Conservation (phyloP, 495 filamentous ascomycete species). For the Trypethelium eluteriae region DNA sequence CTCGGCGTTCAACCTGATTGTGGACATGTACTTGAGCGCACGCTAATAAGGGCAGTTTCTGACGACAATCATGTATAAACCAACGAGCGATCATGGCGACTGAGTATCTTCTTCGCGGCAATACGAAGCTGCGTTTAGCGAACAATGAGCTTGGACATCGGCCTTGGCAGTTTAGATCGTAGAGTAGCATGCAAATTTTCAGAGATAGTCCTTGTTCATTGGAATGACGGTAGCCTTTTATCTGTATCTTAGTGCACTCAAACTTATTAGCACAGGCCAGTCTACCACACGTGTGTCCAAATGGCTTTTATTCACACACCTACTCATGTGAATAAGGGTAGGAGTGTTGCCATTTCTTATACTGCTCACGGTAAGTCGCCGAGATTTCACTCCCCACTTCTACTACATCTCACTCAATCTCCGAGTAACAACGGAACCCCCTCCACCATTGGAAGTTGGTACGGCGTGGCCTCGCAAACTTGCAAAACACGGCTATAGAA, state of each 20-base stretch:
- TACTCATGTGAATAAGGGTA: too few species aligned
- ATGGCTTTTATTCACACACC: too few species aligned
- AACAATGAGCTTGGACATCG: background rate
- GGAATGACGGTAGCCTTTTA: background rate
- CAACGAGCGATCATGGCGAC: slow-evolving; percentile 44
- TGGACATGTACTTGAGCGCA: slow-evolving; percentile 10
- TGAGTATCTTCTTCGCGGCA: background rate
- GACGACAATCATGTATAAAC: slow-evolving; percentile 96
- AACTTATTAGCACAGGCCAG: too few species aligned
- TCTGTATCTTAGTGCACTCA: background rate
- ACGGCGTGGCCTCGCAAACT: too few species aligned
- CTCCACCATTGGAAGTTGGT: too few species aligned
- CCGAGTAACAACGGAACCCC: too few species aligned
- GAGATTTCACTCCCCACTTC: too few species aligned
- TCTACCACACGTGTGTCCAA: too few species aligned
- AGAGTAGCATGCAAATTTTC: background rate
- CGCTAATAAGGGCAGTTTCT: slow-evolving; percentile 59
- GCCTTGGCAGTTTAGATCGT: background rate
- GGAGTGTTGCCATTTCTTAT: too few species aligned
- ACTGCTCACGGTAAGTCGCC: too few species aligned
- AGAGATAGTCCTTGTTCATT: background rate
- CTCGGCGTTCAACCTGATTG: slow-evolving; percentile 9
- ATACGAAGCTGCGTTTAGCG: background rate
- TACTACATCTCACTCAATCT: too few species aligned
- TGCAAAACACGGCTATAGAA: too few species aligned